A percentile compares a stretch with the other conserved stretches of the same genome.
phyloP scores from a whole-genome alignment of 768 basidiomycete genomes.

The Lentinula edodes region DNA sequence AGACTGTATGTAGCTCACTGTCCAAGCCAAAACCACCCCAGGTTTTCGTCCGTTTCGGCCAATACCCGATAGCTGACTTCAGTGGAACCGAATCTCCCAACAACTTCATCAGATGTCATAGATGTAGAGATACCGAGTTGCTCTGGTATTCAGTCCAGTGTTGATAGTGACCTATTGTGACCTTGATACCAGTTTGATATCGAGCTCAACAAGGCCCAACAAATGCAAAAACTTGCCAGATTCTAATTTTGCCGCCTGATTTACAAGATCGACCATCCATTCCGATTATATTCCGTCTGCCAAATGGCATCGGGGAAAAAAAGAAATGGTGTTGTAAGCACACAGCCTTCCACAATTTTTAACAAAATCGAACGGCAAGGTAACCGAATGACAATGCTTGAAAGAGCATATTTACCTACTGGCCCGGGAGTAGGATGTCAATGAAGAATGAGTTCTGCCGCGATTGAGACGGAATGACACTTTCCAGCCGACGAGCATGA shows the following conservation, averaged over 20 bases:
- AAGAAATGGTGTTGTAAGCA: neutral
- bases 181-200: neutral
- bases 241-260: neutral
- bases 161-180: no score
- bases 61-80: slow-evolving; percentile 1
- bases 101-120: neutral
- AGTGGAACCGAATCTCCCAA: neutral
- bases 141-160: neutral
- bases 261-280: neutral
- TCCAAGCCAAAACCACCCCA: neutral
- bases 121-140: neutral
- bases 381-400: neutral
- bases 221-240: neutral
- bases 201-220: neutral
- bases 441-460: neutral
- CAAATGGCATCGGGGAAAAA: neutral
- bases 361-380: neutral
- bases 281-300: neutral
- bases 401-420: neutral
- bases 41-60: neutral
- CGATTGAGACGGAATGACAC: neutral
- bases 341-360: neutral
- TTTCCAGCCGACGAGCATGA: neutral
- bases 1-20: neutral
- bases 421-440: neutral